Percentiles rank a stretch among this genome's conserved stretches.
Conservation (phyloP, 2,329 filamentous ascomycete species). For the Pestalotiopsis sp. region DNA sequence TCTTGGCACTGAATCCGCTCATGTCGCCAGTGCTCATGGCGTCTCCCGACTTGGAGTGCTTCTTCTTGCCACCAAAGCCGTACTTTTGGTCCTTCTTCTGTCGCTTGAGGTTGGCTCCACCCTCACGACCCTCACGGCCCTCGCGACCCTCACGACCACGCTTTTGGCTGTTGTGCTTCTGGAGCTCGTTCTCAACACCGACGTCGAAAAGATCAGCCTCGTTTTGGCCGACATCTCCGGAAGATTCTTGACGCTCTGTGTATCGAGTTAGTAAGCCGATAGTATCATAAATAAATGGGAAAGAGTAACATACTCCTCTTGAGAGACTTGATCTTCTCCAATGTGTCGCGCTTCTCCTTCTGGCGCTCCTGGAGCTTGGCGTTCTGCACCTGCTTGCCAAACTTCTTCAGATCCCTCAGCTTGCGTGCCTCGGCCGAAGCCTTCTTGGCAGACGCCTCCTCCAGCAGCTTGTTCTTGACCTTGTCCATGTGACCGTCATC, state of each 20-base stretch:
- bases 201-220: slow-evolving; percentile 93
- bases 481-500: slow-evolving; percentile 97
- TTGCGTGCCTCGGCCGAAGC: slow-evolving; percentile 88
- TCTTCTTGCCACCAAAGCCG: slow-evolving; percentile 96
- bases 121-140: slow-evolving; percentile 36
- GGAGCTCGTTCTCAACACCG: slow-evolving; percentile 71
- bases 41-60: slow-evolving; percentile 87
- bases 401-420: slow-evolving; percentile 96
- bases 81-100: slow-evolving; percentile 95
- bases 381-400: slow-evolving; percentile 96
- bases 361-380: slow-evolving; percentile 93
- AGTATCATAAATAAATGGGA: neutral
- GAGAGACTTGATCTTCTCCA: slow-evolving; percentile 92
- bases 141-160: slow-evolving; percentile 30
- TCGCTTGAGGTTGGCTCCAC: slow-evolving; percentile 68
- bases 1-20: slow-evolving; percentile 76
- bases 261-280: neutral
- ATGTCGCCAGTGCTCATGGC: slow-evolving; percentile 81
- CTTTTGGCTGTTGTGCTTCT: slow-evolving; percentile 47
- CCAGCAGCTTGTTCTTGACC: slow-evolving; percentile 90
- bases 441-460: slow-evolving; percentile 91
- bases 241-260: slow-evolving; percentile 79
- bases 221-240: slow-evolving; percentile 63
- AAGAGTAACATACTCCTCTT: slow-evolving; percentile 82
- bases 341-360: slow-evolving; percentile 87